Evolutionary conservation across 2,329 filamentous ascomycete species (phyloP).

Genomic region (Eutypella sp.): DNA sequence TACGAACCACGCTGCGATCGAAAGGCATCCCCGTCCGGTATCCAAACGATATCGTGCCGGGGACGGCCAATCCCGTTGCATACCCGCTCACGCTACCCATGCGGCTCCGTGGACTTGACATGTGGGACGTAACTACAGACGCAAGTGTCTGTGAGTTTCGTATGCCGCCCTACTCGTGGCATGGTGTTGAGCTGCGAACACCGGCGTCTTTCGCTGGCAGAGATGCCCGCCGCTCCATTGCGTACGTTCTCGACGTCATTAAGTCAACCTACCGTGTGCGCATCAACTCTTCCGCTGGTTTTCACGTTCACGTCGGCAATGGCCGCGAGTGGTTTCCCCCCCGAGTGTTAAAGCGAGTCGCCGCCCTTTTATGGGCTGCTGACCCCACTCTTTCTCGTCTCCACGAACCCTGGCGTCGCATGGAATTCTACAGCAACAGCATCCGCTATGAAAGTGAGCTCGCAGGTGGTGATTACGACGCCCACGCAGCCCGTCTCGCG

Average conservation of each 20-base stretch:
- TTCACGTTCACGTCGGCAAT: constrained; percentile 34
- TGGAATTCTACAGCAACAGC: constrained; percentile 6
- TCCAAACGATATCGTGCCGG: too few species aligned
- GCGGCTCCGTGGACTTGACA: constrained; percentile 6
- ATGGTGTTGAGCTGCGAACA: constrained; percentile 27
- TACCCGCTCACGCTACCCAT: background rate
- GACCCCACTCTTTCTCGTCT: constrained; percentile 32
- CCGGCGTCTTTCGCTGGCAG: constrained; percentile 28
- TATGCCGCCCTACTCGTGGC: constrained; percentile 16
- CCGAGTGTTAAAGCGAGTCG: constrained; percentile 23
- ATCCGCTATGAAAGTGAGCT: constrained; percentile 13
- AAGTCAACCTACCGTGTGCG: constrained; percentile 26
- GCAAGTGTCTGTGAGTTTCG: constrained; percentile 1
- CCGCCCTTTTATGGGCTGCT: constrained; percentile 30
- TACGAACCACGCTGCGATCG: background rate
- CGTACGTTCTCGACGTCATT: constrained; percentile 27
- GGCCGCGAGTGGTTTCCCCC: constrained; percentile 26
- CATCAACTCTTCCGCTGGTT: constrained; percentile 28
- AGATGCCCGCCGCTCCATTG: constrained; percentile 23
- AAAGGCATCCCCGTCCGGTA: background rate
- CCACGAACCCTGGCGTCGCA: constrained; percentile 27
- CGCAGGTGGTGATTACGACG: constrained; percentile 1
- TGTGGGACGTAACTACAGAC: constrained; percentile 14
- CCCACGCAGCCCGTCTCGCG: background rate
- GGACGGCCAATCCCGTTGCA: background rate